Conservation (phyloP, 169 alveolate species). For the Pseudocohnilembus persalinus region DNA sequence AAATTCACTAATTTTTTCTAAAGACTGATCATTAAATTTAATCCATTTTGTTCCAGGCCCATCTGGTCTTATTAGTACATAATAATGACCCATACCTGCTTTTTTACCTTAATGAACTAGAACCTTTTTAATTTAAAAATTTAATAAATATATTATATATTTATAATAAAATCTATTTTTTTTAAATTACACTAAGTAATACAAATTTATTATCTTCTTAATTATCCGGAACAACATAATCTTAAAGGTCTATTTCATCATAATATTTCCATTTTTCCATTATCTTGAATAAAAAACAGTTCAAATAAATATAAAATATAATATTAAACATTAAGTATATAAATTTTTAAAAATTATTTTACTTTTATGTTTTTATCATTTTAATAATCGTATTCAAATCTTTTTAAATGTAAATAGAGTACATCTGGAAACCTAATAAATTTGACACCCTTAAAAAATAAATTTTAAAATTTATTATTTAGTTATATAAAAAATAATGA, state of each 20-base stretch:
- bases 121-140: too few species aligned
- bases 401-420: background rate
- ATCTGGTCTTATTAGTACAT: background rate
- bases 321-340: too few species aligned
- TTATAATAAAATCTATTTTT: too few species aligned
- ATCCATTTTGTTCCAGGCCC: background rate
- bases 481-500: too few species aligned
- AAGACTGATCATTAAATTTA: background rate
- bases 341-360: too few species aligned
- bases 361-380: background rate
- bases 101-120: background rate
- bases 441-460: constrained; percentile 14
- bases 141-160: too few species aligned
- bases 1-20: background rate
- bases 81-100: background rate
- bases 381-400: constrained; percentile 25
- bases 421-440: constrained; percentile 4
- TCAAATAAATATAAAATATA: too few species aligned
- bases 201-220: too few species aligned
- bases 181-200: too few species aligned
- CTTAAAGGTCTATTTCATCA: background rate
- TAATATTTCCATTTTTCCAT: background rate
- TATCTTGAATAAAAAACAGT: background rate
- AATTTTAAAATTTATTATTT: too few species aligned
- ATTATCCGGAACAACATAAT: background rate